Evolutionary conservation across 192 early-diverging fungal species (phyloP).

Genomic region (Jimgerdemannia flammicorona): DNA sequence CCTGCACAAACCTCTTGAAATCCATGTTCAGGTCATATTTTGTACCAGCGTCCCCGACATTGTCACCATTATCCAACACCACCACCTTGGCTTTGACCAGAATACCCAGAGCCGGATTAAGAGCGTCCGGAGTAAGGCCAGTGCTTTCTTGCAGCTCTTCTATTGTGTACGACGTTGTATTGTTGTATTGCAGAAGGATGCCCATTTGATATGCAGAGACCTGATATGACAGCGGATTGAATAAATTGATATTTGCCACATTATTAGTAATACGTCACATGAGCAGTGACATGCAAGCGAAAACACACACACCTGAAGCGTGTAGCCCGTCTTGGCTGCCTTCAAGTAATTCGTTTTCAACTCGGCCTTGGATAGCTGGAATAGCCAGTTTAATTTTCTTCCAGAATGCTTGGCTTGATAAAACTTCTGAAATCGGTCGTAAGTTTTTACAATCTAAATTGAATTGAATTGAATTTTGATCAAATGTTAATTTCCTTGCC

Average conservation of each 20-base stretch:
- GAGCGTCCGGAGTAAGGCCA: slow-evolving; percentile 60
- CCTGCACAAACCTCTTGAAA: slow-evolving; percentile 54
- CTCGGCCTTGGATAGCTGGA: slow-evolving; percentile 88
- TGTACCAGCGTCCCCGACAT: slow-evolving; percentile 47
- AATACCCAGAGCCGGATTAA: slow-evolving; percentile 65
- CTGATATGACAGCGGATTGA: slow-evolving; percentile 9
- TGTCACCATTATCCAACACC: slow-evolving; percentile 41
- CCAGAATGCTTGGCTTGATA: slow-evolving; percentile 88
- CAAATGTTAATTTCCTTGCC: neutral
- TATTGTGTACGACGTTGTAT: slow-evolving; percentile 67
- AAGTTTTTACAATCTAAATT: slow-evolving; percentile 70
- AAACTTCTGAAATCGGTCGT: slow-evolving; percentile 81
- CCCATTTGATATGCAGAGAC: slow-evolving; percentile 92
- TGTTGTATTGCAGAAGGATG: slow-evolving; percentile 89
- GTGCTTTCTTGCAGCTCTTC: slow-evolving; percentile 76
- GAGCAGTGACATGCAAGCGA: neutral
- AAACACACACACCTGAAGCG: slow-evolving; percentile 60
- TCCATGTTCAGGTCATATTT: slow-evolving; percentile 78
- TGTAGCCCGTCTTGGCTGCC: slow-evolving; percentile 67
- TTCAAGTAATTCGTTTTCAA: slow-evolving; percentile 88
- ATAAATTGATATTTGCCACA: no score
- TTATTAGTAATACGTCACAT: neutral
- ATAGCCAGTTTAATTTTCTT: slow-evolving; percentile 93
- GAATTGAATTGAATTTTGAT: neutral
- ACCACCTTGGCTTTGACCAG: slow-evolving; percentile 87